Evolutionary conservation across 495 filamentous ascomycete species (phyloP).

Genomic region (Neurospora africana): DNA sequence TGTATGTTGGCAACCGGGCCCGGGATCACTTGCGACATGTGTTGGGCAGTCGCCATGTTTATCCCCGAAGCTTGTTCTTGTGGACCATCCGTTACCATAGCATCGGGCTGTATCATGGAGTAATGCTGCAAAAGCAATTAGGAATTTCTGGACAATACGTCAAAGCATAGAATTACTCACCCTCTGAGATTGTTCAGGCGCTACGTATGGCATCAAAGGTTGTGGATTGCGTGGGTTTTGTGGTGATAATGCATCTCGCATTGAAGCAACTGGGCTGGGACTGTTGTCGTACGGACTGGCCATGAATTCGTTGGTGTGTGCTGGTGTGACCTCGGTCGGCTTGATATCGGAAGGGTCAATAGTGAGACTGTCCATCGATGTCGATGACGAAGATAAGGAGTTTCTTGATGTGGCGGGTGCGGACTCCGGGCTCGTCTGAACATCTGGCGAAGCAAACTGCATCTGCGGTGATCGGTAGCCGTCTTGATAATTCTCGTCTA

Average conservation of each 20-base stretch:
- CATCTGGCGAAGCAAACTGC: neutral
- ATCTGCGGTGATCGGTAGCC: neutral
- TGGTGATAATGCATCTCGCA: neutral
- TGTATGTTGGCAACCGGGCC: neutral
- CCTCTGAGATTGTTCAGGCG: neutral
- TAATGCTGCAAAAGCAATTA: neutral
- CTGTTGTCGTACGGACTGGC: neutral
- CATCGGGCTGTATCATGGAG: neutral
- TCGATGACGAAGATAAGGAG: neutral
- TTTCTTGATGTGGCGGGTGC: neutral
- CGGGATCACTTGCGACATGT: neutral
- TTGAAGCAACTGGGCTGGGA: neutral
- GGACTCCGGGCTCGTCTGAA: neutral
- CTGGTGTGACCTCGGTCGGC: neutral
- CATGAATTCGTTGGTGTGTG: neutral
- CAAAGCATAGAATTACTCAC: neutral
- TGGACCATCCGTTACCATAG: neutral
- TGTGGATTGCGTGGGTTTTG: neutral
- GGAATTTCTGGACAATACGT: neutral
- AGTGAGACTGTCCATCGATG: neutral
- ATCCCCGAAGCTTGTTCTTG: neutral
- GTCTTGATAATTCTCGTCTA: neutral
- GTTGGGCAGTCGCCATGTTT: neutral
- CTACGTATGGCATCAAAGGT: neutral
- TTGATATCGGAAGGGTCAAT: neutral